A percentile compares a stretch with the other conserved stretches of the same genome.
These are phyloP conservation scores for Emydomyces testavorans DNA, from an alignment of 2,329 filamentous ascomycete genomes.

Conservation along the genomic window DNA sequence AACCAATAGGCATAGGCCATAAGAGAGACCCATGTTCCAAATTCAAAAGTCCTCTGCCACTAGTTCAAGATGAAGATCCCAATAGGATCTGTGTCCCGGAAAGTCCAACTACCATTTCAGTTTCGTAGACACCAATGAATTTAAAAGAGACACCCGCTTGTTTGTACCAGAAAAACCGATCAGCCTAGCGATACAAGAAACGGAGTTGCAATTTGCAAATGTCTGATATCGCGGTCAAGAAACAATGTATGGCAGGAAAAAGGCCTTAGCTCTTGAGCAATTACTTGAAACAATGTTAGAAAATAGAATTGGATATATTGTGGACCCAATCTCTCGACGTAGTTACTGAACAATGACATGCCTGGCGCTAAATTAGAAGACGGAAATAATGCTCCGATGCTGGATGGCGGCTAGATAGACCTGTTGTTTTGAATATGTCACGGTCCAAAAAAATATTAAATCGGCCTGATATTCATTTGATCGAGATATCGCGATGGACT, in stretches of 20 bases:
- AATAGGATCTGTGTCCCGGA: neutral
- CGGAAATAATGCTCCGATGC: neutral
- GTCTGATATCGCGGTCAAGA: neutral
- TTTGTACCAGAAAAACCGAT: neutral
- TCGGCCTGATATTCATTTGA: slow-evolving; percentile 4
- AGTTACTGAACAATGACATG: neutral
- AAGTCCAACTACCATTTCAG: slow-evolving; percentile 1
- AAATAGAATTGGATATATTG: neutral
- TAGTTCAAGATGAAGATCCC: slow-evolving; percentile 10
- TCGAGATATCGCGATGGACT: neutral
- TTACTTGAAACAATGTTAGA: neutral
- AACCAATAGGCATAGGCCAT: slow-evolving; percentile 5
- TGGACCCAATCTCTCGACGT: neutral
- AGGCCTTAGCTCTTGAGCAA: neutral
- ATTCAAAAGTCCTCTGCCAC: slow-evolving; percentile 4
- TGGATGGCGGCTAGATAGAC: neutral
- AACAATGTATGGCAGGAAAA: neutral
- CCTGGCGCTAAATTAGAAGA: neutral
- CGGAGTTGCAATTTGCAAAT: neutral
- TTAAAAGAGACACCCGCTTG: neutral
- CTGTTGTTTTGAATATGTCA: neutral
- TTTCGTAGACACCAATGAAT: neutral
- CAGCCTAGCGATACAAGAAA: neutral
- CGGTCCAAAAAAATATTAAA: neutral
- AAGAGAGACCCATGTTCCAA: slow-evolving; percentile 3